Evolutionary conservation across 306 rosid genomes (phyloP).

Genomic region (Prunus mongolica): DNA sequence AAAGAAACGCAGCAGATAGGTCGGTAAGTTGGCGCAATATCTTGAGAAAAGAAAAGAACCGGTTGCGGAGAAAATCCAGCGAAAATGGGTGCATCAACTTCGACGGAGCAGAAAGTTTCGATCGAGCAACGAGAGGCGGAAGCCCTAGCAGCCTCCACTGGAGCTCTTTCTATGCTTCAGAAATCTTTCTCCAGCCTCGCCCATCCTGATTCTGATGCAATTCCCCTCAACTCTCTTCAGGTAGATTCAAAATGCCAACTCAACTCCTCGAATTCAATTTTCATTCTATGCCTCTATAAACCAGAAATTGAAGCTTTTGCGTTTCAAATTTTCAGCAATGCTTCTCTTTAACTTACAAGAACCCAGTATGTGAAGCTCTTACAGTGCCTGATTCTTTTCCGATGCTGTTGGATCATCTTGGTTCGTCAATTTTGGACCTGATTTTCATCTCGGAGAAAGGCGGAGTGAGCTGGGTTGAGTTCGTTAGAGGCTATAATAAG

Average conservation of each 20-base stretch:
- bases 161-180: conserved; percentile 77
- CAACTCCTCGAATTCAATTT: background rate
- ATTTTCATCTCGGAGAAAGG: conserved; percentile 51
- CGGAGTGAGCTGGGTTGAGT: conserved; percentile 69
- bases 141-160: conserved; percentile 57
- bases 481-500: conserved; percentile 65
- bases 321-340: conserved; percentile 48
- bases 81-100: conserved; percentile 76
- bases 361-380: conserved; percentile 25
- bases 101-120: conserved; percentile 46
- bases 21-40: background rate
- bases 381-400: conserved; percentile 41
- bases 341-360: conserved; percentile 40
- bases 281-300: background rate
- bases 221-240: conserved; percentile 51
- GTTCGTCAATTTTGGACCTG: conserved; percentile 52
- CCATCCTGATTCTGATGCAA: conserved; percentile 44
- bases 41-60: background rate
- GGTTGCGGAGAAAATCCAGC: conserved; percentile 14
- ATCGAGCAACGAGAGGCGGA: conserved; percentile 67
- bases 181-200: conserved; percentile 61
- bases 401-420: conserved; percentile 52
- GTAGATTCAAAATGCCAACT: conserved; percentile 24
- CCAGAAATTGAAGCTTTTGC: background rate
- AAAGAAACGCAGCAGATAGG: background rate